Evolutionary conservation across 108 stramenopile genomes (phyloP).

Genomic region (Cylindrotheca fusiformis): DNA sequence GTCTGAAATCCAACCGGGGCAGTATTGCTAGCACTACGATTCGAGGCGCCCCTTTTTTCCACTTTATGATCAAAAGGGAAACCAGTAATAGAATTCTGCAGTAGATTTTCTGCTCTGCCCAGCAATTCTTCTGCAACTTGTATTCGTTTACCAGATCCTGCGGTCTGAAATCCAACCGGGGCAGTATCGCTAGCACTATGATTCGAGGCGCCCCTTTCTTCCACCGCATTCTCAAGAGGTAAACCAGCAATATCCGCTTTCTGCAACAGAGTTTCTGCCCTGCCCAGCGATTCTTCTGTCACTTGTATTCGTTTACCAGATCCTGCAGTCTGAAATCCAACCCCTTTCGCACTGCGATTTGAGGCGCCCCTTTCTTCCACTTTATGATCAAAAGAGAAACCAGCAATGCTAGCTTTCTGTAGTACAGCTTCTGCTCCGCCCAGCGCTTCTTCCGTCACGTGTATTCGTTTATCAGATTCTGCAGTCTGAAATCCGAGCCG

Average conservation of each 20-base stretch:
- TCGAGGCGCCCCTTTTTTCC: not conserved
- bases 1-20: conserved; percentile 8
- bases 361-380: no score
- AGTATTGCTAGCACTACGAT: not conserved
- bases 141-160: conserved; percentile 24
- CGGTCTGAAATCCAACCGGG: conserved; percentile 21
- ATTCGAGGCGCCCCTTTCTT: no score
- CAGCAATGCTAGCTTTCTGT: no score
- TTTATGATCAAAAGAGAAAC: no score
- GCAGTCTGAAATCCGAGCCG: conserved; percentile 32
- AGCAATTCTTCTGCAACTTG: conserved; percentile 21
- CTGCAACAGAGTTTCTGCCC: conserved; percentile 5
- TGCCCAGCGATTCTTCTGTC: conserved; percentile 14
- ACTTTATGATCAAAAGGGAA: not conserved
- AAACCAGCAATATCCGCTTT: not conserved
- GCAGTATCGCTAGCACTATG: no score
- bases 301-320: conserved; percentile 20
- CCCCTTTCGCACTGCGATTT: no score
- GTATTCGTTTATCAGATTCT: conserved; percentile 16
- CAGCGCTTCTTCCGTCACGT: conserved; percentile 22
- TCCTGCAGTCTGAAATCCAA: conserved; percentile 32
- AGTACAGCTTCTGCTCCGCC: conserved; percentile 17
- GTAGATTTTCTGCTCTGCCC: not conserved
- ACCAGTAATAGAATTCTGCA: not conserved
- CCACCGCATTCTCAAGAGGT: not conserved